Percentiles rank a stretch among this genome's conserved stretches.
phyloP scores from a whole-genome alignment of 2,329 filamentous ascomycete species.

The Cladosporium sp. region DNA sequence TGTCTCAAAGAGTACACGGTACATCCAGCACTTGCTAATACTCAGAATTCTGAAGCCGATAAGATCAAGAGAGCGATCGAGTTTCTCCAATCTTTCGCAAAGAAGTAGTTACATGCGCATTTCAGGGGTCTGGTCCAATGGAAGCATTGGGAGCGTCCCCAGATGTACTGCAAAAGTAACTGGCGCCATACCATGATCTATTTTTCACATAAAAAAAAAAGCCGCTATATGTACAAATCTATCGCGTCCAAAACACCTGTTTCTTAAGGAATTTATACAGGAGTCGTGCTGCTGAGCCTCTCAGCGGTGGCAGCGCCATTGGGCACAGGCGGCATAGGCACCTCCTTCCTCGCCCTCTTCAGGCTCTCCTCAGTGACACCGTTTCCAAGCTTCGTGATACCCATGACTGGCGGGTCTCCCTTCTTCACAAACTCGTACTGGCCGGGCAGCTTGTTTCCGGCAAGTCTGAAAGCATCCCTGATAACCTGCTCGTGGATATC shows the following conservation, averaged over 20 bases:
- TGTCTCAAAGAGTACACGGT: too few relatives aligned
- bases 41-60: too few relatives aligned
- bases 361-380: constrained; percentile 78
- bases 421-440: constrained; percentile 92
- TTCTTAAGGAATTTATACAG: constrained; percentile 1
- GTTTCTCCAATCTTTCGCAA: too few relatives aligned
- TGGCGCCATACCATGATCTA: constrained; percentile 1
- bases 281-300: constrained; percentile 24
- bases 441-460: constrained; percentile 88
- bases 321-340: constrained; percentile 20
- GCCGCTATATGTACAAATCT: constrained; percentile 7
- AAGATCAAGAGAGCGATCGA: too few relatives aligned
- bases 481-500: constrained; percentile 92
- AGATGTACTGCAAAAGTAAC: background rate
- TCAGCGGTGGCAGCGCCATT: constrained; percentile 25
- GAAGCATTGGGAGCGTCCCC: too few relatives aligned
- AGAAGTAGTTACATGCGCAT: too few relatives aligned
- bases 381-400: constrained; percentile 79
- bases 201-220: background rate
- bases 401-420: constrained; percentile 83
- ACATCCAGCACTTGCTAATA: too few relatives aligned
- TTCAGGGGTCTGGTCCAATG: too few relatives aligned
- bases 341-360: constrained; percentile 58
- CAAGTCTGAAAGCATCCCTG: constrained; percentile 86
- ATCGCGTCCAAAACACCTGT: background rate